A percentile compares a stretch with the other conserved stretches of the same genome.
Evolutionary conservation across 2,329 filamentous ascomycete genomes (phyloP).

Genomic region (Nothomitra cinnamomea): DNA sequence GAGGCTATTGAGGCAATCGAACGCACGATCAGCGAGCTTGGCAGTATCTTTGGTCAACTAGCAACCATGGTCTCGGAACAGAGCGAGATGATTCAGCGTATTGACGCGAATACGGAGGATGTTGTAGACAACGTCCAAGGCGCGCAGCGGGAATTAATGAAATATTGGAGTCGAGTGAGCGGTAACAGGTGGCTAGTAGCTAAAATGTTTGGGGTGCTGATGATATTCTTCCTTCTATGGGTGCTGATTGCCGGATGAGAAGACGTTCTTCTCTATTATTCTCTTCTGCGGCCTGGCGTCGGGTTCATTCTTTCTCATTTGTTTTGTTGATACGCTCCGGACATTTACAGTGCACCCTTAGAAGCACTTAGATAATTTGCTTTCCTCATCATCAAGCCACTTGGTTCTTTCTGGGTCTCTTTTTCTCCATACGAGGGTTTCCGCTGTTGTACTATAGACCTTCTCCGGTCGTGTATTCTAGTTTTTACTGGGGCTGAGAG

Average conservation of each 20-base stretch:
- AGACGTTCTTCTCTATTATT: background rate
- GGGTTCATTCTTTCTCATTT: background rate
- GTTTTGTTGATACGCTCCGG: background rate
- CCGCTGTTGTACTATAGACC: too few species aligned
- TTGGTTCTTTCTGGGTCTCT: too few species aligned
- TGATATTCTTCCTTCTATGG: slow-evolving; percentile 7
- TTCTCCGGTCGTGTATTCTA: too few species aligned
- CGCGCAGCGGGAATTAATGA: slow-evolving; percentile 45
- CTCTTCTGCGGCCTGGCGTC: background rate
- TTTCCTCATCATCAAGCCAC: too few species aligned
- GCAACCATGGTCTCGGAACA: slow-evolving; percentile 96
- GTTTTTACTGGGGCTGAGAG: too few species aligned
- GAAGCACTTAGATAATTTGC: too few species aligned
- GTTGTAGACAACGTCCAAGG: slow-evolving; percentile 98
- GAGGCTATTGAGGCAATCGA: slow-evolving; percentile 96
- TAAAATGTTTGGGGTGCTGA: slow-evolving; percentile 39
- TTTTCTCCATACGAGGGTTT: too few species aligned
- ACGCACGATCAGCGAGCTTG: slow-evolving; percentile 81
- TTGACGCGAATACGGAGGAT: slow-evolving; percentile 94
- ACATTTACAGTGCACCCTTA: too few species aligned
- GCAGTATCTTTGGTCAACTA: slow-evolving; percentile 82
- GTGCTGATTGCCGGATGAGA: slow-evolving; percentile 4
- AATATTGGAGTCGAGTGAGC: slow-evolving; percentile 82
- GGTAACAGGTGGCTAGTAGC: slow-evolving; percentile 92
- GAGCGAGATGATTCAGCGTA: slow-evolving; percentile 92